Conservation (phyloP, 2,329 filamentous ascomycete genomes). For the Blumeria graminis region DNA sequence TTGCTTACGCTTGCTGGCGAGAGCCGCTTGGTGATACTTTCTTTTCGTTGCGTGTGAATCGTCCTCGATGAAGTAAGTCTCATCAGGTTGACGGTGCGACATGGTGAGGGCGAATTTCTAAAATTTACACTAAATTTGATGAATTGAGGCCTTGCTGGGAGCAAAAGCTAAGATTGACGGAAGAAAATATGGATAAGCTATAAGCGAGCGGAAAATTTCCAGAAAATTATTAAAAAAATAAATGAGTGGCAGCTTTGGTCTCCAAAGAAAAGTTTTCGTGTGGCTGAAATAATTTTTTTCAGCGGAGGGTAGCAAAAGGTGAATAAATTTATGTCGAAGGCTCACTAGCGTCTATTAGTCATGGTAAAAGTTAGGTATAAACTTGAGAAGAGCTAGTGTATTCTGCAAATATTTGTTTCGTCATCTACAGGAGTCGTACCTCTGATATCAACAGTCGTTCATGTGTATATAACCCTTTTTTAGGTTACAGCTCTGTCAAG, state of each 20-base stretch:
- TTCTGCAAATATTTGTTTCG: not conserved
- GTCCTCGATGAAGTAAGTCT: slow-evolving; percentile 42
- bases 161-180: not conserved
- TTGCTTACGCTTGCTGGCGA: slow-evolving; percentile 60
- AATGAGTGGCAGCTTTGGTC: not conserved
- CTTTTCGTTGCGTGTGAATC: slow-evolving; percentile 10
- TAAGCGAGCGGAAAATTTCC: not conserved
- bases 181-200: not conserved
- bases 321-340: not conserved
- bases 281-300: not conserved
- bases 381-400: not conserved
- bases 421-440: no score
- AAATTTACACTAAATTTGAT: not conserved
- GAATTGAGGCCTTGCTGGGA: not conserved
- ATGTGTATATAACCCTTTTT: not conserved
- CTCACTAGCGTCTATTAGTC: not conserved
- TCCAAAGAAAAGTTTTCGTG: not conserved
- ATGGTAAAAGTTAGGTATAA: not conserved
- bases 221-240: not conserved
- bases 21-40: slow-evolving; percentile 50
- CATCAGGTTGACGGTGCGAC: slow-evolving; percentile 28
- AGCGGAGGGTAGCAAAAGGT: no score
- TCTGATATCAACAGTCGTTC: not conserved
- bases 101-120: not conserved
- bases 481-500: not conserved